Evolutionary conservation across 2,329 filamentous ascomycete species (phyloP).

Genomic region (Sclerotiophoma versabilis): DNA sequence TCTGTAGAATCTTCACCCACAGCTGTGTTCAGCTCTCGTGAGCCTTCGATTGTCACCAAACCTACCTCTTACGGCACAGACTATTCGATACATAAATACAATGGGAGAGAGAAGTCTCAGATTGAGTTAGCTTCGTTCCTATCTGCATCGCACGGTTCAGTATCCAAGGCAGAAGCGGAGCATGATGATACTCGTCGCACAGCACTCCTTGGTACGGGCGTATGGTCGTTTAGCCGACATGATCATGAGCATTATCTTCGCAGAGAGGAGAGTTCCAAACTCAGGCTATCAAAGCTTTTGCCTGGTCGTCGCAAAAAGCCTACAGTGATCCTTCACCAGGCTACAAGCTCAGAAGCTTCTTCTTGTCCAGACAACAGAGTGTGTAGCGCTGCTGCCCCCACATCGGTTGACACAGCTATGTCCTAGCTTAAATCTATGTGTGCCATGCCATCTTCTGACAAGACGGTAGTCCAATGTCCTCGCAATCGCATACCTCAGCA

Average conservation of each 20-base stretch:
- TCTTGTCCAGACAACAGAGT: conserved; percentile 16
- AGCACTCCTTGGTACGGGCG: conserved; percentile 26
- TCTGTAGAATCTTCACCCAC: conserved; percentile 19
- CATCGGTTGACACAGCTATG: background rate
- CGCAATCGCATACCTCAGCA: conserved; percentile 8
- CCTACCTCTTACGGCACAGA: conserved; percentile 38
- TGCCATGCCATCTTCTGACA: background rate
- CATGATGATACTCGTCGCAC: conserved; percentile 15
- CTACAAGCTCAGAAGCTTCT: background rate
- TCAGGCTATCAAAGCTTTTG: conserved; percentile 12
- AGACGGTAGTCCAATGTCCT: conserved; percentile 16
- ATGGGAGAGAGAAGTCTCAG: conserved; percentile 21
- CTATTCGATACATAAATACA: conserved; percentile 19
- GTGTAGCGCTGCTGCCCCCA: background rate
- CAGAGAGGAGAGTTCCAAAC: conserved; percentile 19
- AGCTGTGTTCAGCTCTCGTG: conserved; percentile 25
- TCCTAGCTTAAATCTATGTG: background rate
- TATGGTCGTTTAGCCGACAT: conserved; percentile 23
- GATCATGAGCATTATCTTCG: conserved; percentile 17
- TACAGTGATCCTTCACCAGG: conserved; percentile 10
- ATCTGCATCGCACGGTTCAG: conserved; percentile 37
- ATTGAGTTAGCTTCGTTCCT: conserved; percentile 35
- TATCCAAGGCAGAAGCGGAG: conserved; percentile 29
- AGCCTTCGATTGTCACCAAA: conserved; percentile 33
- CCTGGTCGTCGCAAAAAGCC: conserved; percentile 31